These are phyloP conservation scores for Wickerhamomyces sp. DNA, from an alignment of 1,139 yeast genomes.

Conservation along the genomic window DNA sequence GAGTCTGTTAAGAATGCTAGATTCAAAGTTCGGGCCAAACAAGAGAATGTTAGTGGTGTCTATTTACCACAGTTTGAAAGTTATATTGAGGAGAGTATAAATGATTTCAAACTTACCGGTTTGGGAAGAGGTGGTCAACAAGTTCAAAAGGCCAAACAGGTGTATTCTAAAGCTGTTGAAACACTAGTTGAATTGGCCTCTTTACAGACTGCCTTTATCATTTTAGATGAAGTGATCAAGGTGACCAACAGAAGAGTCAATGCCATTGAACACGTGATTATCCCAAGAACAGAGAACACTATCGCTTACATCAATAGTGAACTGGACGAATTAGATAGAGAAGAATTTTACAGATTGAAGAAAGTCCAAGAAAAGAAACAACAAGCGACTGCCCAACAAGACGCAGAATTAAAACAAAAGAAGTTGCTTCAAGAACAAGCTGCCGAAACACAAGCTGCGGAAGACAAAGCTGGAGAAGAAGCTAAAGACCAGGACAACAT, in stretches of 20 bases:
- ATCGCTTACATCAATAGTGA: conserved; percentile 91
- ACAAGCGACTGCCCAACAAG: conserved; percentile 38
- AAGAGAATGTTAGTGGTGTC: conserved; percentile 96
- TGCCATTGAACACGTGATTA: conserved; percentile 97
- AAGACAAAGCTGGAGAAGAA: conserved; percentile 11
- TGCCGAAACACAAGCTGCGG: conserved; percentile 16
- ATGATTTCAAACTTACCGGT: conserved; percentile 94
- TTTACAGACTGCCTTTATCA: conserved; percentile 90
- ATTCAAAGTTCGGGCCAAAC: conserved; percentile 85
- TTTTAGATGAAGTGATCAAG: conserved; percentile 94
- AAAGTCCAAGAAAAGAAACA: conserved; percentile 97
- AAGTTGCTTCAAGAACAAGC: conserved; percentile 19
- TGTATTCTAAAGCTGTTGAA: conserved; percentile 92
- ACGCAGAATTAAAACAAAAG: conserved; percentile 27
- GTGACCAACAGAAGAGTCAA: conserved; percentile 97
- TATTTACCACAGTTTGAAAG: conserved; percentile 89
- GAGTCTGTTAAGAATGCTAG: conserved; percentile 90
- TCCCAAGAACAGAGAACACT: conserved; percentile 96
- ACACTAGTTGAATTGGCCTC: conserved; percentile 94
- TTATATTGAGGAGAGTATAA: conserved; percentile 74
- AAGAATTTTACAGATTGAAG: conserved; percentile 92
- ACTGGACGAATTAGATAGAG: conserved; percentile 95
- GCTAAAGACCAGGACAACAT: conserved; percentile 15
- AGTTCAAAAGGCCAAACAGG: conserved; percentile 89
- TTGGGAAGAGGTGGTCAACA: conserved; percentile 98